Evolutionary conservation across 305 asterid species (phyloP), one percentile per base, ranked within the genome.

Genomic region (Solanum aculeatissimum): DNA sequence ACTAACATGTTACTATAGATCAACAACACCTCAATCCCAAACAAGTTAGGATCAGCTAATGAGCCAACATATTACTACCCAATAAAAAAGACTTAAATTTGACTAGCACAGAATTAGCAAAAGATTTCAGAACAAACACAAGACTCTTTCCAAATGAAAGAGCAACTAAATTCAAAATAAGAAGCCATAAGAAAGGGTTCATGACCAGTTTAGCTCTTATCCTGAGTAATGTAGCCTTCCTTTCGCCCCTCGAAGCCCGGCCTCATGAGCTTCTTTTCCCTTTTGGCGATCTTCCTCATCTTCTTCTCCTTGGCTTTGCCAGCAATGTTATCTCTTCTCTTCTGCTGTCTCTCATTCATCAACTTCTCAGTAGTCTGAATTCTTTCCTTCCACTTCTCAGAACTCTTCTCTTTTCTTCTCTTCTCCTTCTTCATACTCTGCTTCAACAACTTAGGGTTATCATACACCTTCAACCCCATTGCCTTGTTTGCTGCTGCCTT

Each of bases 261-360:
- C 90, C 99, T 94, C 98, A 95, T 91, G 84, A 95, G 87, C 90
- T 96, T 96, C 97, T 96, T 96, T 96, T 96, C 98, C 47, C 97
- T 91, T 86, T 95, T 95, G 14, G 98, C 97, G 79, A 95, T 94
- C 90, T 89, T 96, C 92, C 97, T 92, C 88, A 21, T 85, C 94
- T 94, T 96, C 85, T 93, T 96, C 69, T 96, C 98, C 25, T 90
- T 92, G 57, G 90, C 91, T 90, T 97, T 92, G 47, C 93, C 99
- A 10, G 70, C 89, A 38, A 96, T 95, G 70, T 96, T 96, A 21
- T 94, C 95, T 83, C 79, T 91, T 92, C 99, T 93, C 94, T 94
- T 96, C 90, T 85, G 85, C 89, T 96, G 99, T 72, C 91, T 92
- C 84, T 91, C 97, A 70, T 49, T 91, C 90, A 89, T 93, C 90